Evolutionary conservation across 768 basidiomycete species (phyloP).

Genomic region (Neoboletus magnificus): DNA sequence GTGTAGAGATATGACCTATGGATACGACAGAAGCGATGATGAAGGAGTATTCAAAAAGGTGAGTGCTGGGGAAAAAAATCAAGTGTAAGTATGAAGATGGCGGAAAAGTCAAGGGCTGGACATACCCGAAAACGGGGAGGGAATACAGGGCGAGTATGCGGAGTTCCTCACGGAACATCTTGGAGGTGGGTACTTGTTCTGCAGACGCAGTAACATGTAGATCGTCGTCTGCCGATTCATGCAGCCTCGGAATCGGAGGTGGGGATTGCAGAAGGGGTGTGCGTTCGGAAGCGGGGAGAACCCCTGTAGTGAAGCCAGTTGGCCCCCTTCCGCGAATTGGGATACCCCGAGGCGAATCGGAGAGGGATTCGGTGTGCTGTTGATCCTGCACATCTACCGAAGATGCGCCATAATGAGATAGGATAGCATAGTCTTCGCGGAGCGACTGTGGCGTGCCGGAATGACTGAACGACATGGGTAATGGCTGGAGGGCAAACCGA

Average conservation of each 20-base stretch:
- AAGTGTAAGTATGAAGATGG: background rate
- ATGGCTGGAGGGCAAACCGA: background rate
- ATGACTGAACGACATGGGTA: conserved; percentile 19
- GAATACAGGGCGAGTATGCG: conserved; percentile 59
- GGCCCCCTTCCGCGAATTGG: conserved; percentile 13
- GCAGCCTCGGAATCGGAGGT: conserved; percentile 54
- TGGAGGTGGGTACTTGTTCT: conserved; percentile 21
- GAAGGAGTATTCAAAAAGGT: conserved; percentile 82
- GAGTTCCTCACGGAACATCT: conserved; percentile 56
- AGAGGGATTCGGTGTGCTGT: background rate
- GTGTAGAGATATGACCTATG: conserved; percentile 89
- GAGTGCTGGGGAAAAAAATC: conserved; percentile 47
- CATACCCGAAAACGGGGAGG: conserved; percentile 69
- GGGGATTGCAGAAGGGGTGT: conserved; percentile 52
- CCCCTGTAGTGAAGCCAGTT: background rate
- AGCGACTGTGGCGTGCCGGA: conserved; percentile 38
- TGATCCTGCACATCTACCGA: conserved; percentile 10
- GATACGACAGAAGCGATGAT: conserved; percentile 80
- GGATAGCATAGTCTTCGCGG: conserved; percentile 62
- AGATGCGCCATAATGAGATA: conserved; percentile 48
- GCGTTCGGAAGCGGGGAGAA: conserved; percentile 37
- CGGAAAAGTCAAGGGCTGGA: conserved; percentile 4
- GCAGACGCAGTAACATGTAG: conserved; percentile 1
- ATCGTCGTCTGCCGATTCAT: conserved; percentile 42
- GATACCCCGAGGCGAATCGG: conserved; percentile 18